Evolutionary conservation across 2,329 filamentous ascomycete genomes (phyloP), one percentile per base, ranked within the genome.

Genomic region (Grosmannia huntii): DNA sequence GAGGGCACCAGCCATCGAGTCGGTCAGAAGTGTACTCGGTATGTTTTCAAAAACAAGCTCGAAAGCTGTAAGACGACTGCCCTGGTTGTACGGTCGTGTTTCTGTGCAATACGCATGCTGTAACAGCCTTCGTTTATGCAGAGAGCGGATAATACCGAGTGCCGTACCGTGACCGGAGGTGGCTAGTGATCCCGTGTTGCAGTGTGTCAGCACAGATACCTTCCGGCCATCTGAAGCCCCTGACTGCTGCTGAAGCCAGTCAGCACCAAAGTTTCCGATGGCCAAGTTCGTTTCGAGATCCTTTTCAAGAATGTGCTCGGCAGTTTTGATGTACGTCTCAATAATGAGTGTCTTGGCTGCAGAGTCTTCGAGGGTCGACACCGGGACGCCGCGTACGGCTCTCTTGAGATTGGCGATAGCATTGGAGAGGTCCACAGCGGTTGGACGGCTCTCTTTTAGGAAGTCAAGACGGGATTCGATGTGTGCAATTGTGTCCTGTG

Each of bases 151-250:
- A 55, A 99, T 94, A 25, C 94, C 94, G 3, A 99, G 78, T 0
- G 94, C 94, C 12, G 94, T 99, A 56, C 94, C 94, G 68, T 97
- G 95, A n/a, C 94, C 94, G 19, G 94, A 95, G 1, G 94, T 99
- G 28, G 94, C 94, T 38, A 99, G 84, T 23, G 92, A 96, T 31
- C 94, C 94, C 25, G 94, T 99, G 71, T 99, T 99, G 78, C 94
- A 99, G 72, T 99, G 95, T 12, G 94, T 99, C 64, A 99, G 74
- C 50, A 99, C 86, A n/a, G 89, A 89, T 53, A 96, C 65, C 72
- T 76, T 66, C 68, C 76, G 66, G 63, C 78, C 69, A 62, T 72
- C 54, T 48, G 77, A 68, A 68, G 78, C 71, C 64, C 72, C 69
- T 23, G 72, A 75, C 67, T 89, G 82, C 48, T 78, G 73, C 59